Base-by-base conservation (phyloP, 495 filamentous ascomycete genomes). In the Tuber calosporum region DNA sequence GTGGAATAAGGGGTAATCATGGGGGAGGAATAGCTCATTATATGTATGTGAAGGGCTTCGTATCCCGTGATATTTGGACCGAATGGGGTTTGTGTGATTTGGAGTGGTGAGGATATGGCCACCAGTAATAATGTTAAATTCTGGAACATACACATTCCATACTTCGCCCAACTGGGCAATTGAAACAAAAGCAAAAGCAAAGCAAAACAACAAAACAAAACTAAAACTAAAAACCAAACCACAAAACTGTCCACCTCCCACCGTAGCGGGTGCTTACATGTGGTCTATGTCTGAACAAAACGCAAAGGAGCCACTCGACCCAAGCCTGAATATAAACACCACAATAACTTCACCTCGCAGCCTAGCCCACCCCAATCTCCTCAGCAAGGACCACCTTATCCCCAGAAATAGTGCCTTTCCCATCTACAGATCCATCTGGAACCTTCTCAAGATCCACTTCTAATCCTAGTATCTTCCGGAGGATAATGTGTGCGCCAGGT, bases 341-440 rank as follows among this genome's bases (percentile, higher is more conserved):
- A 4, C n/a, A 13, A 30, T 5, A 62, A 34, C 26, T 19, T 62
- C 53, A 62, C 13, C 26, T 34, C 53, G 26, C 79, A 69, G 75
- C 73, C 75, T 81, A 83, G 19, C 84, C 86, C 68, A 82, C 75
- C 77, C 77, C 85, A 71, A 96, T 86, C 76, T 90, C 88, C 71
- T 84, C 82, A 15, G 94, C 93, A 67, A 85, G 74, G 30, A 97
- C 86, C 11, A 98, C 90, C 37, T 93, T 99, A 85, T 97, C 93
- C 68, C 94, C 88, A 0, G 92, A 92, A 20, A 86, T 89, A 3
- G 87, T 88, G 69, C 89, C 84, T 41, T 83, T 81, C 74, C 88
- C 86, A 36, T 89, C 88, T 75, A 92, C 90, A 41, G 89, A 88
- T 0, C 92, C 93, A 89, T 92, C 96, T 1, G 93, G 93, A 82